phyloP scores from a whole-genome alignment of 345 rosid genomes.

The Rhodamnia argentea region DNA sequence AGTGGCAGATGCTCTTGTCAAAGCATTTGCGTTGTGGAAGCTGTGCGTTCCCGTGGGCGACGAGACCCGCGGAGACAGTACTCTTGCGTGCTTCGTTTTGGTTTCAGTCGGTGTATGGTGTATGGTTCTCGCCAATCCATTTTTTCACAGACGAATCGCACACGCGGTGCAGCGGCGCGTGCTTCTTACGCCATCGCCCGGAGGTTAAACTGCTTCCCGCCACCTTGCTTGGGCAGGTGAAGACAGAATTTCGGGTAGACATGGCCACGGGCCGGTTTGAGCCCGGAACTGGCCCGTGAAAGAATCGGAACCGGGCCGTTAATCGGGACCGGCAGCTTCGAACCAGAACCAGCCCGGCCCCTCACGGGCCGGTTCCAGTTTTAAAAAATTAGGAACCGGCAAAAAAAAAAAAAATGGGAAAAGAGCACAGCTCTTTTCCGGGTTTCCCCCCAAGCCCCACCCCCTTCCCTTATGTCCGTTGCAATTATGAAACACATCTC shows the following conservation, averaged over 20 bases:
- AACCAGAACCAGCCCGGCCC: too few relatives aligned
- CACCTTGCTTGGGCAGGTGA: not conserved
- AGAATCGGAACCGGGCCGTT: too few relatives aligned
- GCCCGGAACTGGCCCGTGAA: too few relatives aligned
- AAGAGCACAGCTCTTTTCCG: too few relatives aligned
- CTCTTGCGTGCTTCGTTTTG: not conserved
- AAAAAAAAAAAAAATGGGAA: too few relatives aligned
- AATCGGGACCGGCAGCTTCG: too few relatives aligned
- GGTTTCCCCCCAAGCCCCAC: too few relatives aligned
- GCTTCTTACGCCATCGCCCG: not conserved
- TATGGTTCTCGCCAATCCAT: not conserved
- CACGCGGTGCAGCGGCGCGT: not conserved
- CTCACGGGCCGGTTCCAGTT: too few relatives aligned
- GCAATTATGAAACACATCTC: too few relatives aligned
- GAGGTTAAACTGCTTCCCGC: not conserved
- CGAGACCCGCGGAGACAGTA: not conserved
- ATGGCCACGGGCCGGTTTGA: too few relatives aligned
- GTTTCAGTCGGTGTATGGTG: not conserved
- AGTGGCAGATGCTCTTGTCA: not conserved
- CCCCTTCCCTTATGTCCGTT: too few relatives aligned
- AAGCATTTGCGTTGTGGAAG: not conserved
- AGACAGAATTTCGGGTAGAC: not conserved
- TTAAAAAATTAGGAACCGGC: too few relatives aligned
- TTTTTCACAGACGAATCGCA: not conserved
- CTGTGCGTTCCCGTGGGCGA: not conserved